Conservation (phyloP, 1,284 basidiomycete genomes). For the Fomes fomentarius region DNA sequence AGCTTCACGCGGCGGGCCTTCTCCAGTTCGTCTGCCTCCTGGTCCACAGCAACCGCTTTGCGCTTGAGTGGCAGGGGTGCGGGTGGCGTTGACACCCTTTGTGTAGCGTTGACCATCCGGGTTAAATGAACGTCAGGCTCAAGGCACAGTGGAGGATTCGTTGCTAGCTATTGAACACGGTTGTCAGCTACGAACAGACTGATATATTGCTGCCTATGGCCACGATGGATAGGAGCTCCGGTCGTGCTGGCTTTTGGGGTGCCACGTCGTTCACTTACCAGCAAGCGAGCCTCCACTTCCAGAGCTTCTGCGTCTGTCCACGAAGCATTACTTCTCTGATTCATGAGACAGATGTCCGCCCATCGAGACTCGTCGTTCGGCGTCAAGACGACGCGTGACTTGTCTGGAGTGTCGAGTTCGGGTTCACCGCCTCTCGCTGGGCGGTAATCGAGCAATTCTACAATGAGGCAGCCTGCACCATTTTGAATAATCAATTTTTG, state of each 20-base stretch:
- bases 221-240: too few relatives aligned
- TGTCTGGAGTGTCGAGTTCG: conserved; percentile 57
- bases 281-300: conserved; percentile 68
- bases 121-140: conserved; percentile 75
- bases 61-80: conserved; percentile 74
- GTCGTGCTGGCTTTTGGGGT: too few relatives aligned
- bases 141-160: conserved; percentile 72
- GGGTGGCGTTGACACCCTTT: conserved; percentile 68
- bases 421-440: conserved; percentile 57
- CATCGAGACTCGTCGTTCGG: conserved; percentile 76
- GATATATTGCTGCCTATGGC: too few relatives aligned
- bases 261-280: too few relatives aligned
- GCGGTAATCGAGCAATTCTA: conserved; percentile 76
- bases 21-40: conserved; percentile 73
- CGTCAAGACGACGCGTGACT: conserved; percentile 70
- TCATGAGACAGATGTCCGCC: conserved; percentile 73
- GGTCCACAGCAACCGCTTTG: conserved; percentile 67
- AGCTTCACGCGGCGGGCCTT: conserved; percentile 72
- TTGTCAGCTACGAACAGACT: conserved; percentile 7
- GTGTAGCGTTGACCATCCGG: conserved; percentile 70
- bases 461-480: conserved; percentile 72
- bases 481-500: background rate
- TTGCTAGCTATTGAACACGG: conserved; percentile 57
- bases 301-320: conserved; percentile 74
- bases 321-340: conserved; percentile 53